Conservation (phyloP, 2,329 filamentous ascomycete species). For the Elsinoe arachidis region DNA sequence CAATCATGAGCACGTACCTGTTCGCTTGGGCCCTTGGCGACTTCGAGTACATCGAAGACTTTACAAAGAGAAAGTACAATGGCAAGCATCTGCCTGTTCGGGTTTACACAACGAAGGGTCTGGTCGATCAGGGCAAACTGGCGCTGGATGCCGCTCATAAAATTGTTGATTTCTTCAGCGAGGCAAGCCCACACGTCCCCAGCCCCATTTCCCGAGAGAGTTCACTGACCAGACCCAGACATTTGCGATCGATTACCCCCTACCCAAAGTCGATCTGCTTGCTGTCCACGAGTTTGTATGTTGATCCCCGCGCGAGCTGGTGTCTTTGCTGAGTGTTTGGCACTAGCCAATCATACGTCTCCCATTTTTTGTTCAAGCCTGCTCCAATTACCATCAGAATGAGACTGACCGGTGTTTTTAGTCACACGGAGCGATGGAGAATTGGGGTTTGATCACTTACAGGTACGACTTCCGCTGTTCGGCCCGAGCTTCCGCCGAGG, state of each 20-base stretch:
- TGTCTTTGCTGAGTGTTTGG: neutral
- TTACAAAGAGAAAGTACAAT: conserved; percentile 82
- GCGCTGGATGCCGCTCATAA: conserved; percentile 86
- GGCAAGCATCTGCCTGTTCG: conserved; percentile 85
- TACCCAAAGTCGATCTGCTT: conserved; percentile 84
- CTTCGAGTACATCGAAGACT: conserved; percentile 91
- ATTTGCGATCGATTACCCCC: conserved; percentile 85
- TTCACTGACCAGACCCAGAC: conserved; percentile 36
- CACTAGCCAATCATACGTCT: conserved; percentile 36
- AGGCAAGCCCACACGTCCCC: conserved; percentile 34
- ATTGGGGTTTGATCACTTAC: conserved; percentile 95
- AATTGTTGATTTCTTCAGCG: conserved; percentile 93
- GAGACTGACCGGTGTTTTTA: conserved; percentile 37
- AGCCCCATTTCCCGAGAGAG: neutral
- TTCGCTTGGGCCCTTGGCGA: conserved; percentile 92
- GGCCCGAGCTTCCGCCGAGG: neutral
- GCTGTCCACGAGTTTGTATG: conserved; percentile 87
- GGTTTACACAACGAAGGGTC: conserved; percentile 90
- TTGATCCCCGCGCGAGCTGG: conserved; percentile 16
- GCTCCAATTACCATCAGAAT: neutral
- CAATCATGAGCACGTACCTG: conserved; percentile 83
- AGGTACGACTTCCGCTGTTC: conserved; percentile 15
- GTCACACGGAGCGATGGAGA: conserved; percentile 78
- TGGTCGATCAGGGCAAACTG: conserved; percentile 84
- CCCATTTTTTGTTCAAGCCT: conserved; percentile 13